A percentile compares a stretch with the other conserved stretches of the same genome.
Evolutionary conservation across 2,329 filamentous ascomycete species (phyloP).

Genomic region (Nemania diffusa): DNA sequence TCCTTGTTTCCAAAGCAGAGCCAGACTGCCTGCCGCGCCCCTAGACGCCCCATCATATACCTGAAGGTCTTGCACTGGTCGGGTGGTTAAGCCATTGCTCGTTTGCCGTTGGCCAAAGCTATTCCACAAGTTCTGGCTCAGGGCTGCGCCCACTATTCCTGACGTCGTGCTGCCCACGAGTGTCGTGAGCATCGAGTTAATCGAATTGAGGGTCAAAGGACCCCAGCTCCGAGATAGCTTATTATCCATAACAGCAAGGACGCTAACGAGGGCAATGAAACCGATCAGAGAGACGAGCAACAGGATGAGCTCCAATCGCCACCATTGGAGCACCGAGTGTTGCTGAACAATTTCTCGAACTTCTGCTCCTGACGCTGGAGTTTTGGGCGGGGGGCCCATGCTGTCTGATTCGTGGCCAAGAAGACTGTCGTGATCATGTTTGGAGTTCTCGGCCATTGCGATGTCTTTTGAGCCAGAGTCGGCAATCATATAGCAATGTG

Average conservation of each 20-base stretch:
- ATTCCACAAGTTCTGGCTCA: no score
- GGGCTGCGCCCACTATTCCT: constrained; percentile 1
- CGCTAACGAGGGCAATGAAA: constrained; percentile 1
- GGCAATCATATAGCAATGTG: neutral
- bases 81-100: no score
- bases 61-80: no score
- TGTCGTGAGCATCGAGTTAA: constrained; percentile 5
- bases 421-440: constrained; percentile 4
- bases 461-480: neutral
- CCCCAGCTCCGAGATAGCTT: neutral
- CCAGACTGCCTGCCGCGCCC: no score
- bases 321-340: constrained; percentile 1
- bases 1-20: no score
- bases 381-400: neutral
- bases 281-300: constrained; percentile 4
- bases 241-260: neutral
- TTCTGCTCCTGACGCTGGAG: neutral
- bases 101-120: no score
- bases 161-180: neutral
- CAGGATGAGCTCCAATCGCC: constrained; percentile 6
- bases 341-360: neutral
- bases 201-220: neutral
- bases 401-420: constrained; percentile 5
- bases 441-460: constrained; percentile 4
- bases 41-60: no score